Evolutionary conservation across 73 alveolate genomes (phyloP).

Genomic region (Paraurostyla sp.): DNA sequence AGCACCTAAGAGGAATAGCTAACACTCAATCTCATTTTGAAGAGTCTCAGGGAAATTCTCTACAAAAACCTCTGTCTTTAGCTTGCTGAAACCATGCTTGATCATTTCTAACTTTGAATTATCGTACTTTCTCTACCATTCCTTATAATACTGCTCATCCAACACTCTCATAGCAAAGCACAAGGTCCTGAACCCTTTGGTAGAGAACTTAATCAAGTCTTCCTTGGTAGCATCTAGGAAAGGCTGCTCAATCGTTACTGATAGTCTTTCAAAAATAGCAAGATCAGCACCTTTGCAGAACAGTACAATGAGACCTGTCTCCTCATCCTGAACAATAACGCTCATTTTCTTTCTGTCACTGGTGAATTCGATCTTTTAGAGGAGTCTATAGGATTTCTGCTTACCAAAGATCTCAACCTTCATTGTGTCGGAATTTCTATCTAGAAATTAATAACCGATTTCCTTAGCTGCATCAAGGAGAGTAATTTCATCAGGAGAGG

Average conservation of each 20-base stretch:
- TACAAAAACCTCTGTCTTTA: neutral
- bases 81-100: neutral
- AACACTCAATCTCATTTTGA: conserved; percentile 81
- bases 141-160: conserved; percentile 73
- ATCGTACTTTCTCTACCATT: conserved; percentile 81
- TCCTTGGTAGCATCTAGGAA: conserved; percentile 76
- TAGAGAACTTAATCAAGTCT: conserved; percentile 80
- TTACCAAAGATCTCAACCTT: conserved; percentile 74
- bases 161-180: conserved; percentile 85
- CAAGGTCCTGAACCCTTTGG: conserved; percentile 92
- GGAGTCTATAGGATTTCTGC: conserved; percentile 73
- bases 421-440: conserved; percentile 78
- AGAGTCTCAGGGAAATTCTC: conserved; percentile 12
- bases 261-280: conserved; percentile 70
- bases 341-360: conserved; percentile 94
- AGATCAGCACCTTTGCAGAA: conserved; percentile 95
- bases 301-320: conserved; percentile 68
- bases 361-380: conserved; percentile 90
- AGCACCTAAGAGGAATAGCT: conserved; percentile 88
- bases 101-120: conserved; percentile 67
- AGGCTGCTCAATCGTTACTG: conserved; percentile 55
- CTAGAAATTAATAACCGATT: conserved; percentile 83
- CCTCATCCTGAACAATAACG: conserved; percentile 84
- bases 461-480: conserved; percentile 90
- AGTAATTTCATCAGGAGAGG: conserved; percentile 96